Evolutionary conservation across 2,329 filamentous ascomycete species (phyloP).

Genomic region (Biscogniauxia mediterranea): DNA sequence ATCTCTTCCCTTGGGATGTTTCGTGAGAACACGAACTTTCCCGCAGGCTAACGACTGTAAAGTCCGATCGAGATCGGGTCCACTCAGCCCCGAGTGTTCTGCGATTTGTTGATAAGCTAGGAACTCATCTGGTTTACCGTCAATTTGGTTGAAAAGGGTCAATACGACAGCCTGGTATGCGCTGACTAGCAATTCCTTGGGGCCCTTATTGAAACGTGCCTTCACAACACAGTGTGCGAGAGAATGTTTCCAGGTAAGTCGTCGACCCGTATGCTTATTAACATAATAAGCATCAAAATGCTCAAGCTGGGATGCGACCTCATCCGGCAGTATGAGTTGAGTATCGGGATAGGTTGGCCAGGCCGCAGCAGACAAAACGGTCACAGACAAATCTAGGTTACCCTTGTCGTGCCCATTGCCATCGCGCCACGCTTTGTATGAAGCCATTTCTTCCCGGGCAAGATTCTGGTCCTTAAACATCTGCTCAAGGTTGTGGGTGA

Average conservation of each 20-base stretch:
- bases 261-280: conserved; percentile 82
- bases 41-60: conserved; percentile 94
- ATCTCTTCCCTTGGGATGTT: conserved; percentile 82
- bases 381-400: conserved; percentile 75
- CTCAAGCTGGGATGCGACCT: conserved; percentile 73
- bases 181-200: conserved; percentile 86
- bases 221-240: conserved; percentile 88
- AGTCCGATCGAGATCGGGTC: conserved; percentile 80
- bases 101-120: conserved; percentile 76
- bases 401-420: conserved; percentile 45
- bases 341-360: conserved; percentile 90
- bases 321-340: conserved; percentile 68
- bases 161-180: conserved; percentile 91
- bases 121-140: conserved; percentile 50
- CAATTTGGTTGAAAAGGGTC: conserved; percentile 79
- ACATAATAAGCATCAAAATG: conserved; percentile 86
- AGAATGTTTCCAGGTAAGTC: conserved; percentile 87
- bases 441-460: conserved; percentile 86
- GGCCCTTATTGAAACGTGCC: conserved; percentile 73
- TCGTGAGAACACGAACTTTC: conserved; percentile 78
- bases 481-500: conserved; percentile 95
- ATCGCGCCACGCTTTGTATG: conserved; percentile 70
- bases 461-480: conserved; percentile 99
- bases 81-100: conserved; percentile 69
- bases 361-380: conserved; percentile 83